These are phyloP conservation scores for Malassezia japonica DNA, from an alignment of 1,284 basidiomycete species.

Conservation along the genomic window DNA sequence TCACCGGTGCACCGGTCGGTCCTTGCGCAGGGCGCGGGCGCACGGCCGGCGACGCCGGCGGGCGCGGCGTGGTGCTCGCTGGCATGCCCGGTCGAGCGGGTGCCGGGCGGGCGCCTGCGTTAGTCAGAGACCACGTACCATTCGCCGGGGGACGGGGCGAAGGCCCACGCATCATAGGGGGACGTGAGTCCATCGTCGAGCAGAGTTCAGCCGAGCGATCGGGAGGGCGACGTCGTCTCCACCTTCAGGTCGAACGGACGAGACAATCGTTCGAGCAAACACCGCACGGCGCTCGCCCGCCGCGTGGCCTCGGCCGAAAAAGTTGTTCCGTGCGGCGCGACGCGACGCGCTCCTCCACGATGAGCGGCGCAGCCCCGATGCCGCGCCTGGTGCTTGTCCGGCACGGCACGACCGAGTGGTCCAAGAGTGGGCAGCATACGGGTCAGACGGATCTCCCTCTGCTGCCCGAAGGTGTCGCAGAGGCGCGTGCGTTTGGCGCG, in stretches of 20 bases:
- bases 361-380: too few relatives aligned
- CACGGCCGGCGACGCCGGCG: not conserved
- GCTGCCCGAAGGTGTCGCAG: constrained; percentile 34
- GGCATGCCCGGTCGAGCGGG: not conserved
- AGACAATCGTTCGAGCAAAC: too few relatives aligned
- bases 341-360: not conserved
- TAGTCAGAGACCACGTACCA: not conserved
- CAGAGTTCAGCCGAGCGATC: too few relatives aligned
- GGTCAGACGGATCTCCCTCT: constrained; percentile 41
- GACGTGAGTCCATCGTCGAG: constrained; percentile 15
- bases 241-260: too few relatives aligned
- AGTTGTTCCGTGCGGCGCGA: not conserved
- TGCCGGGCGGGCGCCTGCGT: not conserved
- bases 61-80: not conserved
- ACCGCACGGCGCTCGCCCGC: not conserved
- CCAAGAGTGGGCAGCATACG: constrained; percentile 42
- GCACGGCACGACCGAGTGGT: constrained; percentile 47
- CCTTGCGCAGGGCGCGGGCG: too few relatives aligned
- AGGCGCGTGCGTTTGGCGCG: constrained; percentile 34
- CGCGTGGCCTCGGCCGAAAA: not conserved
- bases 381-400: constrained; percentile 42
- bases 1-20: too few relatives aligned
- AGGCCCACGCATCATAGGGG: constrained; percentile 13
- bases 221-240: too few relatives aligned
- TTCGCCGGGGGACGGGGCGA: constrained; percentile 13